Percentiles rank a stretch among this genome's conserved stretches.
phyloP scores from a whole-genome alignment of 495 filamentous ascomycete species.

The Daldinia grandis region DNA sequence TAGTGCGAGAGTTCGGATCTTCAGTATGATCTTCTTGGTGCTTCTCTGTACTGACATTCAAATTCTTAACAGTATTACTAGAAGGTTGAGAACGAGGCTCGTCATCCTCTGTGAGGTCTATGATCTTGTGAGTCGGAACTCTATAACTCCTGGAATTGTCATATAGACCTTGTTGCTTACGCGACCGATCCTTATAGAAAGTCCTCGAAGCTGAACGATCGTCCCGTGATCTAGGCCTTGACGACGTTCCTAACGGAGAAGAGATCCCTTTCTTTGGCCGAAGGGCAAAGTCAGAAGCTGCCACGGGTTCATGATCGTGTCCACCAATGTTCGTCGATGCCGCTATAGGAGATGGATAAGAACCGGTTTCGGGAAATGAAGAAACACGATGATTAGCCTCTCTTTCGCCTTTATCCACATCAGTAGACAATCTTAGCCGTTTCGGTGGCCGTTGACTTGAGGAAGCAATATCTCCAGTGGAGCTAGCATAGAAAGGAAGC shows the following conservation, averaged over 20 bases:
- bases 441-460: constrained; percentile 25
- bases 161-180: neutral
- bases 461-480: constrained; percentile 6
- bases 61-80: neutral
- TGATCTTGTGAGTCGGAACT: constrained; percentile 3
- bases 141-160: neutral
- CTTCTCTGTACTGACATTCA: neutral
- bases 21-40: neutral
- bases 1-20: neutral
- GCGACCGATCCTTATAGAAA: constrained; percentile 9
- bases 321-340: constrained; percentile 14
- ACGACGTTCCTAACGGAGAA: constrained; percentile 11
- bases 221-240: constrained; percentile 14
- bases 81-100: constrained; percentile 11
- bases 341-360: constrained; percentile 10
- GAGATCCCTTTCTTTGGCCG: constrained; percentile 37
- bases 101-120: constrained; percentile 42
- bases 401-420: constrained; percentile 1
- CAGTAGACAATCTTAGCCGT: constrained; percentile 21
- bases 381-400: neutral
- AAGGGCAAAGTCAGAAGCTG: constrained; percentile 42
- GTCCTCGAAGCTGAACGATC: constrained; percentile 10
- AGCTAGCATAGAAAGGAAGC: neutral
- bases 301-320: constrained; percentile 21
- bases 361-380: constrained; percentile 16